These are phyloP conservation scores for Allium cepa DNA, from an alignment of 106 monocot species.

Conservation along the genomic window DNA sequence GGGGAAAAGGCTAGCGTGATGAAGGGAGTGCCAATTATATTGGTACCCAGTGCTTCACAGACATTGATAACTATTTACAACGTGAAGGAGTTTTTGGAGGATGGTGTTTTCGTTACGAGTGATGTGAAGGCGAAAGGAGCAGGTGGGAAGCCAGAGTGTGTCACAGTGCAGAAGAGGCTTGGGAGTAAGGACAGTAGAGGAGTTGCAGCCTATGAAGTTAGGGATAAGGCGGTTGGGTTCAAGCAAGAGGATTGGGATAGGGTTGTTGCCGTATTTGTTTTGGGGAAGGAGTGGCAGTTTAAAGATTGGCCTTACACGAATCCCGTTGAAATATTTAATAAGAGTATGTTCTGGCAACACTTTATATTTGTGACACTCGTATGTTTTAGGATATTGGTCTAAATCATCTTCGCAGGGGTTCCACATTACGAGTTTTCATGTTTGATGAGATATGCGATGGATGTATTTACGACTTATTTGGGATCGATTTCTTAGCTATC, in stretches of 20 bases:
- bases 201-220: slow-evolving; percentile 80
- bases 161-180: slow-evolving; percentile 98
- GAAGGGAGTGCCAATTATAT: slow-evolving; percentile 92
- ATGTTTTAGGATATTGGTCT: too few relatives aligned
- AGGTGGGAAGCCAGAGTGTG: slow-evolving; percentile 74
- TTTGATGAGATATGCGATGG: too few relatives aligned
- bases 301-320: slow-evolving; percentile 99
- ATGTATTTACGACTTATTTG: too few relatives aligned
- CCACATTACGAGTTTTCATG: too few relatives aligned
- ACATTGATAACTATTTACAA: slow-evolving; percentile 98
- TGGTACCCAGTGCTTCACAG: slow-evolving; percentile 96
- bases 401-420: too few relatives aligned
- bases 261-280: slow-evolving; percentile 91
- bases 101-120: slow-evolving; percentile 80
- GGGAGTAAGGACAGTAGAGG: slow-evolving; percentile 45
- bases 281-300: slow-evolving; percentile 99
- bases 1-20: slow-evolving; percentile 50
- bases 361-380: neutral
- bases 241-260: slow-evolving; percentile 91
- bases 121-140: slow-evolving; percentile 67
- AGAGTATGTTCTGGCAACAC: slow-evolving; percentile 32
- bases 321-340: slow-evolving; percentile 96
- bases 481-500: too few relatives aligned
- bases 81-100: slow-evolving; percentile 94
- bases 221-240: slow-evolving; percentile 78